These are phyloP conservation scores for Trametes cingulata DNA, from an alignment of 768 basidiomycete species.

Conservation along the genomic window DNA sequence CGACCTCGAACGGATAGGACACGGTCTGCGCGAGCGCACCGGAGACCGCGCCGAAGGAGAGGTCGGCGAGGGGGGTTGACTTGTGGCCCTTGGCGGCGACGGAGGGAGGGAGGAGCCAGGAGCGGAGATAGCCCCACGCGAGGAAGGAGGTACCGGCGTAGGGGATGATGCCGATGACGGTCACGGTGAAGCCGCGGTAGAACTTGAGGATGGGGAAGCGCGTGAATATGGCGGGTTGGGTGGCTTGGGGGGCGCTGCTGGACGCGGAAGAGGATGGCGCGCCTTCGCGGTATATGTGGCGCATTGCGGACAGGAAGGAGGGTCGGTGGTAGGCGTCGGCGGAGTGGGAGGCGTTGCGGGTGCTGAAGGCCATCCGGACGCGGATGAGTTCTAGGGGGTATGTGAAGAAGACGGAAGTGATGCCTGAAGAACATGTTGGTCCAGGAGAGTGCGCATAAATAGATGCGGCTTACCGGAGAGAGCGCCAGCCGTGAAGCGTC, in stretches of 20 bases:
- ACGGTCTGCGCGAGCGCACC: constrained; percentile 86
- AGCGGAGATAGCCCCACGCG: constrained; percentile 79
- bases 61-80: constrained; percentile 58
- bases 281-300: constrained; percentile 72
- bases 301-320: constrained; percentile 56
- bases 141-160: constrained; percentile 96
- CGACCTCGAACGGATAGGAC: constrained; percentile 93
- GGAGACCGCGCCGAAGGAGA: constrained; percentile 81
- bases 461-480: constrained; percentile 63
- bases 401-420: constrained; percentile 85
- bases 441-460: not conserved
- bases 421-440: constrained; percentile 47
- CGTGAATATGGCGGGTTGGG: constrained; percentile 44
- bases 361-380: constrained; percentile 92
- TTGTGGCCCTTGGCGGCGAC: constrained; percentile 39
- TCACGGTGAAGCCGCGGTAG: constrained; percentile 97
- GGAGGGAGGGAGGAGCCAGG: constrained; percentile 52
- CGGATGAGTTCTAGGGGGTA: constrained; percentile 96
- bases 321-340: constrained; percentile 35
- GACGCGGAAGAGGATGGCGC: constrained; percentile 31
- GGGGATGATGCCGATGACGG: constrained; percentile 88
- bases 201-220: constrained; percentile 82
- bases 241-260: constrained; percentile 17
- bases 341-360: constrained; percentile 34
- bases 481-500: constrained; percentile 86